These are phyloP conservation scores for Eutrema japonicum DNA, from an alignment of 345 rosid species.

Conservation along the genomic window DNA sequence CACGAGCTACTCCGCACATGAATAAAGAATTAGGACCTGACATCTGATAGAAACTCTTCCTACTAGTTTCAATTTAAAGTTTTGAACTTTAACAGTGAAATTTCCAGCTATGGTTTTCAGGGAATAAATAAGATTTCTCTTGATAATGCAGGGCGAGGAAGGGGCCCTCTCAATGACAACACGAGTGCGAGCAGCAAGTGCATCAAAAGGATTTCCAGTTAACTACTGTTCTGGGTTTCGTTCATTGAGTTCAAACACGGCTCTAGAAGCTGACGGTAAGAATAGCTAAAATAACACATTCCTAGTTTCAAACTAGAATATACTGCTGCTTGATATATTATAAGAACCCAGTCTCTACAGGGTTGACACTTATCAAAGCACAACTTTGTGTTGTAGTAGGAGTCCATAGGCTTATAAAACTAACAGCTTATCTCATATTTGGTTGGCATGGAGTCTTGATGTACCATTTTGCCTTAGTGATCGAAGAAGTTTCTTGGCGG, in stretches of 20 bases:
- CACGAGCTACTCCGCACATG: neutral
- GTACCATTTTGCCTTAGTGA: neutral
- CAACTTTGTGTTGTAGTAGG: neutral
- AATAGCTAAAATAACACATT: slow-evolving; percentile 14
- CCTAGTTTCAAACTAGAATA: neutral
- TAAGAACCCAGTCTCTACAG: neutral
- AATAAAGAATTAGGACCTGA: neutral
- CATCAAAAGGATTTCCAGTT: slow-evolving; percentile 87
- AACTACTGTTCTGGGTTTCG: slow-evolving; percentile 97
- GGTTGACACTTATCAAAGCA: neutral
- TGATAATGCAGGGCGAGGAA: slow-evolving; percentile 79
- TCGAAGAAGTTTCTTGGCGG: neutral
- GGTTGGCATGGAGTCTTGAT: slow-evolving; percentile 11
- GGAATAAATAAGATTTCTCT: slow-evolving; percentile 13
- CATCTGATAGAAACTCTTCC: neutral
- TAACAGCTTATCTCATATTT: neutral
- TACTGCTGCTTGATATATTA: neutral
- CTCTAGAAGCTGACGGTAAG: slow-evolving; percentile 82
- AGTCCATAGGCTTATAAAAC: neutral
- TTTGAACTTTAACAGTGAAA: neutral
- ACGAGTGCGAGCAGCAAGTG: slow-evolving; percentile 63
- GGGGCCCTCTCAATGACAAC: slow-evolving; percentile 98
- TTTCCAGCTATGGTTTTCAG: neutral
- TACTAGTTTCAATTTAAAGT: slow-evolving; percentile 3
- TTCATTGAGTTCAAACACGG: slow-evolving; percentile 60